Conservation (phyloP, 2,329 filamentous ascomycete species). For the Clathrospora elynae region DNA sequence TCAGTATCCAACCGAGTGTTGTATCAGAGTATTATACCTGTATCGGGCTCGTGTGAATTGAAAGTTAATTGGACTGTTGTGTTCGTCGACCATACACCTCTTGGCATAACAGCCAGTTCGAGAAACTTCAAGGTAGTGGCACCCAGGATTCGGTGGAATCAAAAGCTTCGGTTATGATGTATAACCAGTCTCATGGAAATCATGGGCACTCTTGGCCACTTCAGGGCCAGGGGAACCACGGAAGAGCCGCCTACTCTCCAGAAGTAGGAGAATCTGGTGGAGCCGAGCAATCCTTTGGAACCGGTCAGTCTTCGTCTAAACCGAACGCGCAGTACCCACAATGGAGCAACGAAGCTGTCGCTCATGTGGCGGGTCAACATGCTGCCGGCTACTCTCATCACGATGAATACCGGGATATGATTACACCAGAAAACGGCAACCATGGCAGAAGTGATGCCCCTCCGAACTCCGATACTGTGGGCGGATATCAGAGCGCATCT, state of each 20-base stretch:
- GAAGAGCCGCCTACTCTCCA: background rate
- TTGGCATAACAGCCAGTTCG: no score
- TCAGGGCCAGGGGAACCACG: background rate
- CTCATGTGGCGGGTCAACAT: background rate
- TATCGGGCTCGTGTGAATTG: no score
- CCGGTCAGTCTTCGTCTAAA: background rate
- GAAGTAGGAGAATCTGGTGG: background rate
- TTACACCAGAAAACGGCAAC: background rate
- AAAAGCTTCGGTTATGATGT: no score
- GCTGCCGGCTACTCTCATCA: background rate
- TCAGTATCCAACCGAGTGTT: background rate
- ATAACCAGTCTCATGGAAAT: no score
- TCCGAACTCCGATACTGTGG: background rate
- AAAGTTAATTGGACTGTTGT: no score
- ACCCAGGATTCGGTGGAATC: no score
- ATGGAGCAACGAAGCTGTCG: background rate
- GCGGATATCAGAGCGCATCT: background rate
- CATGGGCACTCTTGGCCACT: slow-evolving; percentile 1
- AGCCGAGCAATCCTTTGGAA: slow-evolving; percentile 1
- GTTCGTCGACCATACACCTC: no score
- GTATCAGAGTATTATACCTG: background rate
- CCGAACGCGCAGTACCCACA: background rate
- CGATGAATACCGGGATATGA: slow-evolving; percentile 1
- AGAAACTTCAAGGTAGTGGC: no score
- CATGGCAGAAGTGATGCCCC: background rate